Evolutionary conservation across 805 yeast genomes (phyloP).

Genomic region (Saccharomycopsis selenospora): DNA sequence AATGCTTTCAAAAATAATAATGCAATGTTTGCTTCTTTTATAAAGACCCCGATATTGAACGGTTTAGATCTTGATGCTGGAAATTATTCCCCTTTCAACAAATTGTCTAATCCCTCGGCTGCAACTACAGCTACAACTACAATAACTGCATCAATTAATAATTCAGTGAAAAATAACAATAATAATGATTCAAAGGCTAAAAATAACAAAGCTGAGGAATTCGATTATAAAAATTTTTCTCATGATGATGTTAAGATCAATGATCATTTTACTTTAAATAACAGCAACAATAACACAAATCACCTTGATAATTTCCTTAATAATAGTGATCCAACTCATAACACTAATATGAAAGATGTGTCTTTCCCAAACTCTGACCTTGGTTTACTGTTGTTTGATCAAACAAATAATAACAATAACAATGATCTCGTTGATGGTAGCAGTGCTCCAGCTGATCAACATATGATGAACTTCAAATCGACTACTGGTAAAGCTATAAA

Average conservation of each 20-base stretch:
- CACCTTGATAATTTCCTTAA: no score
- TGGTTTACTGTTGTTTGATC: neutral
- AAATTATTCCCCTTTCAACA: conserved; percentile 1
- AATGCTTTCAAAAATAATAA: conserved; percentile 9
- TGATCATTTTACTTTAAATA: no score
- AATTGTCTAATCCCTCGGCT: neutral
- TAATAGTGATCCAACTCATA: no score
- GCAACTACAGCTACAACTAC: neutral
- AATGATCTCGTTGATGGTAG: no score
- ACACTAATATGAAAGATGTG: no score
- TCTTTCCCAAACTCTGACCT: no score
- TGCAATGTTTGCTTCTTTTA: conserved; percentile 14
- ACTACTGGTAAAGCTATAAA: neutral
- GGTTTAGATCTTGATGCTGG: conserved; percentile 16
- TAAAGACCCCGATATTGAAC: conserved; percentile 18
- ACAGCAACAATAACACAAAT: no score
- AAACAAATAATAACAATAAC: neutral
- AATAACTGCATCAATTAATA: neutral
- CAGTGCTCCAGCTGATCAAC: no score
- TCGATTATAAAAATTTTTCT: no score
- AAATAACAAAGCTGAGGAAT: neutral
- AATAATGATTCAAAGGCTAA: neutral
- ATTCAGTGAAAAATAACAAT: neutral
- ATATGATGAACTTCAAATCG: no score
- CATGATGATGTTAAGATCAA: no score